Base-by-base conservation (phyloP, 352 stramenopile species). In the Globisporangium barbulae region DNA sequence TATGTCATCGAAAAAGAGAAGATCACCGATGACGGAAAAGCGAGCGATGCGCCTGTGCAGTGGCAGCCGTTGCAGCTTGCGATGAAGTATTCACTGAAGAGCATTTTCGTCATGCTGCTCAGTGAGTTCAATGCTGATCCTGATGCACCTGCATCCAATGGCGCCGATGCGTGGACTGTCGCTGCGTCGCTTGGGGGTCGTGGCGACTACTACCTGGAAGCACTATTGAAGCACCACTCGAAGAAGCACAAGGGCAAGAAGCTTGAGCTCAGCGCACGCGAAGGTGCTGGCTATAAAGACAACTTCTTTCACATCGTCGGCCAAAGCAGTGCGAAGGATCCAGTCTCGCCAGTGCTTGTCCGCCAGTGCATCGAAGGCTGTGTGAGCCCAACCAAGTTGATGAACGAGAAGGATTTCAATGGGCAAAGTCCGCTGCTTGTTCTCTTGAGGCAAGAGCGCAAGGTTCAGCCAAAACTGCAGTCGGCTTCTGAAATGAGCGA, bases 261-360 rank as follows among this genome's bases (percentile, higher is more conserved):
- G 19, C 42, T 90, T 21, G 64, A 73, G 10, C 58, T 89, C 12
- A 54, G 49, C 21, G 48, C 53, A 25, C 33, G 73, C 68, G 65
- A 65, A 53, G 63, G 53, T 15, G 17, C 63, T 19, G 17, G 61
- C 3, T 57, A 52, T 15, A 63, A 69, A n/a, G 68, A 83, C 39
- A 91, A 90, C 35, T 80, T 90, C 49, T 90, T 93, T 50, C 84
- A 93, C 44, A 70, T 81, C 7, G 61, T 91, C 1, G 82, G 69
- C 10, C 2, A 42, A 0, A 70, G 75, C 33, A 35, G 63, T 15
- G 65, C 53, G 19, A 69, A 55, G 47, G 37, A 60, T 9, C 60
- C 72, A 13, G 62, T 75, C 19, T 65, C 59, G 0, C 69, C 74
- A 0, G 58, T 58, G 3, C 59, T 93, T 9, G 63, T 93, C 42